Conservation (phyloP, 163 green algal genomes). For the Chlorella variabilis region DNA sequence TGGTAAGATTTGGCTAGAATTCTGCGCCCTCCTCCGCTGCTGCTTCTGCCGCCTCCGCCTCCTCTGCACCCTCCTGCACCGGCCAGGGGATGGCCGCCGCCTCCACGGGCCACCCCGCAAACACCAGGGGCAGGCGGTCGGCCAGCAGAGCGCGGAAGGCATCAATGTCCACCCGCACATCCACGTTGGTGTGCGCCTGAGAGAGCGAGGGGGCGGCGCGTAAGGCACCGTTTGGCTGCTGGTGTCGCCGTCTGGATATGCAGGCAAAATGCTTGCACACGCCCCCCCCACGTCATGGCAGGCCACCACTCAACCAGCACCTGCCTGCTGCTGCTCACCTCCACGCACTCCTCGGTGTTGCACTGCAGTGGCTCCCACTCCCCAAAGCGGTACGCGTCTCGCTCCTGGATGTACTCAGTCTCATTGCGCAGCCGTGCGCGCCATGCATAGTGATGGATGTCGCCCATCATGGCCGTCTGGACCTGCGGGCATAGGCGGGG, state of each 20-base stretch:
- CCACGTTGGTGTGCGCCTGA: slow-evolving; percentile 85
- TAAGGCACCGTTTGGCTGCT: no score
- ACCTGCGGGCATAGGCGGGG: slow-evolving; percentile 42
- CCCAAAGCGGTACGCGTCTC: slow-evolving; percentile 68
- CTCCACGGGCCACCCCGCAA: slow-evolving; percentile 53
- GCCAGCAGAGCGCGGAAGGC: slow-evolving; percentile 70
- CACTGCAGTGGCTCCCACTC: slow-evolving; percentile 68
- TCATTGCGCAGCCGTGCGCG: slow-evolving; percentile 74
- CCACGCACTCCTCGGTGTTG: slow-evolving; percentile 87
- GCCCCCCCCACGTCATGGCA: no score
- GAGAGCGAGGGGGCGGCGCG: background rate
- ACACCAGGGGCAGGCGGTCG: slow-evolving; percentile 71
- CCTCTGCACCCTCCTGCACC: slow-evolving; percentile 19
- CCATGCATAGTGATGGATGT: slow-evolving; percentile 91
- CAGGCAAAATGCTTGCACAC: no score
- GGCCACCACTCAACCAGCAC: background rate
- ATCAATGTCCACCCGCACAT: slow-evolving; percentile 79
- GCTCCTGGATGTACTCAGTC: slow-evolving; percentile 75
- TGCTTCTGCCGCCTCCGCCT: background rate
- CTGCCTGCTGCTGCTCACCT: no score
- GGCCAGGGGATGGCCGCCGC: slow-evolving; percentile 70
- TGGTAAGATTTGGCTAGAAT: no score
- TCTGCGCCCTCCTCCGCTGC: background rate
- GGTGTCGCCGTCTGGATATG: no score
- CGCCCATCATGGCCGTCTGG: slow-evolving; percentile 78